Conservation (phyloP, 805 yeast species). For the Metschnikowia rubicola region DNA sequence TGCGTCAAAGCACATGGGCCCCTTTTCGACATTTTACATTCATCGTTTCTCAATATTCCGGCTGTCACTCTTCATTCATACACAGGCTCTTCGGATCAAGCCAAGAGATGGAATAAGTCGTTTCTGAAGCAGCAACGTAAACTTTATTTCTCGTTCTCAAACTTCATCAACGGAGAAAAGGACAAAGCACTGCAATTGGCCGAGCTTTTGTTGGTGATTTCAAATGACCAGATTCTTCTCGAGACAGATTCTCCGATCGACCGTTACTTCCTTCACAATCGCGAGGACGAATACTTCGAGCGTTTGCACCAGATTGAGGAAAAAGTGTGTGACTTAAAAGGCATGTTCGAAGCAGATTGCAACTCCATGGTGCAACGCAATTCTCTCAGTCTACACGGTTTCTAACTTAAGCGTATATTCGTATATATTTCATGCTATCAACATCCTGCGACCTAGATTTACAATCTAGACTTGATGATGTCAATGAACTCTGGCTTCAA, state of each 20-base stretch:
- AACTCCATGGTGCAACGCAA: not conserved
- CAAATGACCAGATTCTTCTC: slow-evolving; percentile 25
- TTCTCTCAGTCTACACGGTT: slow-evolving; percentile 2
- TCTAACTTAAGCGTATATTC: slow-evolving; percentile 1
- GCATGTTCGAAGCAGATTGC: not conserved
- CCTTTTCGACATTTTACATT: slow-evolving; percentile 38
- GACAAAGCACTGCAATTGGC: slow-evolving; percentile 23
- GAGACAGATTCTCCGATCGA: slow-evolving; percentile 40
- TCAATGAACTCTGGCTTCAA: slow-evolving; percentile 97
- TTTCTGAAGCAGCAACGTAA: slow-evolving; percentile 22
- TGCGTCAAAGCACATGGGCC: slow-evolving; percentile 78
- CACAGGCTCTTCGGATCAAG: slow-evolving; percentile 76
- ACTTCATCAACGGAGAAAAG: slow-evolving; percentile 43
- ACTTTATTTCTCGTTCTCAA: slow-evolving; percentile 53
- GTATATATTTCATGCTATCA: slow-evolving; percentile 1
- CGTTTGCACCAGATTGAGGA: slow-evolving; percentile 5
- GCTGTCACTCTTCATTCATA: slow-evolving; percentile 76
- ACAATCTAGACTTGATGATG: slow-evolving; percentile 88
- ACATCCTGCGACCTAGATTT: slow-evolving; percentile 18
- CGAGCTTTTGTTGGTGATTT: slow-evolving; percentile 18
- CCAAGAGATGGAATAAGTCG: slow-evolving; percentile 43
- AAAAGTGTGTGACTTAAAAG: slow-evolving; percentile 1
- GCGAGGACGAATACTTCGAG: slow-evolving; percentile 4
- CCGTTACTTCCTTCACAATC: slow-evolving; percentile 10
- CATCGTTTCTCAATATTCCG: slow-evolving; percentile 23